Conservation (phyloP, 106 monocot genomes). For the Allium cepa region DNA sequence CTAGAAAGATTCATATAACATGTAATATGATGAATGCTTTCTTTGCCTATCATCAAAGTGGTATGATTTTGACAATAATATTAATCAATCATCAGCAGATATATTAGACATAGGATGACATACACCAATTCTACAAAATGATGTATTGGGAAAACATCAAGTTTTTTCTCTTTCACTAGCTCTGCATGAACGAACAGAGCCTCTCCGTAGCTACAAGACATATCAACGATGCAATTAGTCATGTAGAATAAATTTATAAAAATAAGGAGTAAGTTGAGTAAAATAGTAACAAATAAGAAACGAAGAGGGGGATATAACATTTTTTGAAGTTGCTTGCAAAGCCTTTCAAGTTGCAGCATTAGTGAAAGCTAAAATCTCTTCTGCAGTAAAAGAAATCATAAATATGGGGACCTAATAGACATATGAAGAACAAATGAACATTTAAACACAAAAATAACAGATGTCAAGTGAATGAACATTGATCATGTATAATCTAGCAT, state of each 20-base stretch:
- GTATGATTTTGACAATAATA: background rate
- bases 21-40: no score
- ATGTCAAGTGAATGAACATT: no score
- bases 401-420: slow-evolving; percentile 26
- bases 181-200: no score
- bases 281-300: no score
- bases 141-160: slow-evolving; percentile 38
- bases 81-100: background rate
- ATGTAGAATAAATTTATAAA: background rate
- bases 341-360: slow-evolving; percentile 88
- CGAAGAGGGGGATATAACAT: slow-evolving; percentile 52
- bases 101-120: slow-evolving; percentile 15
- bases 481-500: no score
- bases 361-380: slow-evolving; percentile 57
- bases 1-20: no score
- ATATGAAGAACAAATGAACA: no score
- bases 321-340: slow-evolving; percentile 61
- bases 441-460: no score
- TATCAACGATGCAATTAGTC: background rate
- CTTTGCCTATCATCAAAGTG: no score
- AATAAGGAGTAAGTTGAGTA: background rate
- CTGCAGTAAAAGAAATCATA: slow-evolving; percentile 61
- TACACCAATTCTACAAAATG: slow-evolving; percentile 50
- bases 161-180: no score
- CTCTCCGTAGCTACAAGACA: slow-evolving; percentile 52